A percentile compares a stretch with the other conserved stretches of the same genome.
Evolutionary conservation across 2,329 filamentous ascomycete genomes (phyloP).

Genomic region (Colletotrichum plurivorum): DNA sequence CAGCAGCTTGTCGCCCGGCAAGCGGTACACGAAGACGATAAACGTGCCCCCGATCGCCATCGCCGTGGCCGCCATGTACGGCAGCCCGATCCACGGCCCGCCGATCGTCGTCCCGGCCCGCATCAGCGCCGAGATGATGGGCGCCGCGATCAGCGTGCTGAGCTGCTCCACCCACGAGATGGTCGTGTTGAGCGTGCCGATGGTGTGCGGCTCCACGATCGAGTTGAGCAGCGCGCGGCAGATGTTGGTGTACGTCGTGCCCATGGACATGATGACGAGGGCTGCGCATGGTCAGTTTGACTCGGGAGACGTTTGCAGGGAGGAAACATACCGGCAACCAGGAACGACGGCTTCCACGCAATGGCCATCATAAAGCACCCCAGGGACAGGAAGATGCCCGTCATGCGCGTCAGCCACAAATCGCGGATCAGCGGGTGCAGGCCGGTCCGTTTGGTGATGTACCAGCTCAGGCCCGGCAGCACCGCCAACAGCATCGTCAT

Average conservation of each 20-base stretch:
- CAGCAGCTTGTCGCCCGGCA: conserved; percentile 42
- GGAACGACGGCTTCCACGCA: conserved; percentile 51
- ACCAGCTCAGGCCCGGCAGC: conserved; percentile 52
- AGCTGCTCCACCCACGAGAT: conserved; percentile 65
- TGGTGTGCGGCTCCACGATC: conserved; percentile 66
- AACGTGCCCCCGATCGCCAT: conserved; percentile 49
- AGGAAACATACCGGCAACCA: conserved; percentile 44
- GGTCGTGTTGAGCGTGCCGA: conserved; percentile 68
- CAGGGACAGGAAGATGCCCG: conserved; percentile 48
- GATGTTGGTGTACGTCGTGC: conserved; percentile 58
- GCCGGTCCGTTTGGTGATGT: conserved; percentile 49
- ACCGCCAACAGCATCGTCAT: conserved; percentile 55
- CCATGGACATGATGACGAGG: conserved; percentile 61
- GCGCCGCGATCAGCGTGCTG: conserved; percentile 62
- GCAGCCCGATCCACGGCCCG: conserved; percentile 64
- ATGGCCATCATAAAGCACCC: conserved; percentile 56
- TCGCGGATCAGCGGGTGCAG: conserved; percentile 55
- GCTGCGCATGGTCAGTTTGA: conserved; percentile 44
- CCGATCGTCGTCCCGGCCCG: conserved; percentile 61
- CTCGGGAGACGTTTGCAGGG: fast-evolving
- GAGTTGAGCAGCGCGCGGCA: conserved; percentile 66
- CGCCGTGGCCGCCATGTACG: conserved; percentile 57
- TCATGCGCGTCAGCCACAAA: conserved; percentile 54
- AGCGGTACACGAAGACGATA: conserved; percentile 49
- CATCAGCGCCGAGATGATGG: conserved; percentile 62